These are phyloP conservation scores for Fraxinus platypoda DNA, from an alignment of 305 asterid genomes.

Conservation along the genomic window DNA sequence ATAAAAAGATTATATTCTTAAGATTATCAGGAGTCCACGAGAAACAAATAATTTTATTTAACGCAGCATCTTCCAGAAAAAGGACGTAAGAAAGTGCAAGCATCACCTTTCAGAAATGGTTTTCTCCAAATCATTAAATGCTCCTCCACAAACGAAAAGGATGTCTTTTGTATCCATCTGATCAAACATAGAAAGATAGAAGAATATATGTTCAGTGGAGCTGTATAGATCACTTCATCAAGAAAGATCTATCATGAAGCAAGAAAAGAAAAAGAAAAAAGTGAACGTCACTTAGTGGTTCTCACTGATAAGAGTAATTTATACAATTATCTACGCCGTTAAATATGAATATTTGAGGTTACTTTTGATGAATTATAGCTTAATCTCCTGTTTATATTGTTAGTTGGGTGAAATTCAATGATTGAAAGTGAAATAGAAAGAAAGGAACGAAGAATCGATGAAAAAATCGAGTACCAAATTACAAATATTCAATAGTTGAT, in stretches of 20 bases:
- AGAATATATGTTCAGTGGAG: slow-evolving; percentile 15
- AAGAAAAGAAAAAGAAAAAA: background rate
- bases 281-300: background rate
- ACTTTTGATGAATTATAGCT: background rate
- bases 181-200: slow-evolving; percentile 16
- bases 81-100: slow-evolving; percentile 21
- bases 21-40: slow-evolving; percentile 15
- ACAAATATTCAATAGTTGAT: background rate
- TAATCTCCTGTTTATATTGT: background rate
- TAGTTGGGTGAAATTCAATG: background rate
- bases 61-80: background rate
- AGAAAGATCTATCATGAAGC: slow-evolving; percentile 16
- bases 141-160: slow-evolving; percentile 95
- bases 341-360: background rate
- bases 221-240: background rate
- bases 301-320: background rate
- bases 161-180: slow-evolving; percentile 94
- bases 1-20: slow-evolving; percentile 14
- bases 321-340: background rate
- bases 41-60: slow-evolving; percentile 8
- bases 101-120: slow-evolving; percentile 88
- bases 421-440: background rate
- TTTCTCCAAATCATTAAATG: slow-evolving; percentile 90
- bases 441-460: background rate
- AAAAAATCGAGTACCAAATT: background rate